A percentile compares a stretch with the other conserved stretches of the same genome.
phyloP scores from a whole-genome alignment of 2,329 filamentous ascomycete species.

The Fusarium miscanthi region DNA sequence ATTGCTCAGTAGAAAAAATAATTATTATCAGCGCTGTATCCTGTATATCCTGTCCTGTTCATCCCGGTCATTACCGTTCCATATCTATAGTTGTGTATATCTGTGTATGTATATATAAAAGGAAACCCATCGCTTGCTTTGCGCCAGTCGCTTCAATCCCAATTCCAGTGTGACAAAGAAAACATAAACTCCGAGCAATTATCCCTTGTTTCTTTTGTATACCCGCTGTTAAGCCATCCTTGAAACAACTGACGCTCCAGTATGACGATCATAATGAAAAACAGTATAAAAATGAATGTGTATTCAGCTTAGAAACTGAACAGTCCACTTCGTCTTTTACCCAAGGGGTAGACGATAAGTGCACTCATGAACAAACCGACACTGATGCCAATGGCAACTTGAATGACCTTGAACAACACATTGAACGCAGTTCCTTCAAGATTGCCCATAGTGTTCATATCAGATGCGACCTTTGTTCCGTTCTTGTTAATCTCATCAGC shows the following conservation, averaged over 20 bases:
- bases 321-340: conserved; percentile 67
- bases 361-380: conserved; percentile 69
- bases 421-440: conserved; percentile 62
- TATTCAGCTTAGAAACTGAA: conserved; percentile 60
- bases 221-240: background rate
- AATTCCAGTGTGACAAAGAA: background rate
- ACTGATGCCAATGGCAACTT: conserved; percentile 71
- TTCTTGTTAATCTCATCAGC: conserved; percentile 66
- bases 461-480: conserved; percentile 47
- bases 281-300: background rate
- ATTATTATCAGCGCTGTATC: background rate
- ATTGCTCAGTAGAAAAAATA: background rate
- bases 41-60: conserved; percentile 17
- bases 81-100: conserved; percentile 13
- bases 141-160: conserved; percentile 22
- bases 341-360: conserved; percentile 65
- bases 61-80: conserved; percentile 22
- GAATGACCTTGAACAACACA: conserved; percentile 67
- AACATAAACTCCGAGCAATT: background rate
- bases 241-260: background rate
- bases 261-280: background rate
- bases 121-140: conserved; percentile 31
- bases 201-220: conserved; percentile 1
- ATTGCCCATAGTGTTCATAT: conserved; percentile 41
- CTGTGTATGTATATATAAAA: background rate